phyloP scores from a whole-genome alignment of 495 filamentous ascomycete species.

The Aspergillus steynii region DNA sequence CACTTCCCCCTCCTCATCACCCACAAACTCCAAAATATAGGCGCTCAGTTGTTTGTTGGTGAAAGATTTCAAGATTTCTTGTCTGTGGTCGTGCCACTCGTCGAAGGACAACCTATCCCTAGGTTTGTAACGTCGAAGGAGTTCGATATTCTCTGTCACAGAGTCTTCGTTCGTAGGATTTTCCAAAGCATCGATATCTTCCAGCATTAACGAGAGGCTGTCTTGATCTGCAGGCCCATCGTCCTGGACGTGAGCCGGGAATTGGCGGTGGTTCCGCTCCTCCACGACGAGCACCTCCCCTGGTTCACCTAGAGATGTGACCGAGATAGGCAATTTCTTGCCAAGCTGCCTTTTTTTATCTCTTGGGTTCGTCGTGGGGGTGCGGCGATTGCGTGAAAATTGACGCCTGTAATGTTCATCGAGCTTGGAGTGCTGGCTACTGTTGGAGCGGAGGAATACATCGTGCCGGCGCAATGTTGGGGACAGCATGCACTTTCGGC shows the following conservation, averaged over 20 bases:
- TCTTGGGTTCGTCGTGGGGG: not conserved
- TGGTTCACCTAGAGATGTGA: constrained; percentile 42
- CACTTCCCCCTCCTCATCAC: not conserved
- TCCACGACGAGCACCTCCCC: constrained; percentile 44
- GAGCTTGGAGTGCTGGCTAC: constrained; percentile 14
- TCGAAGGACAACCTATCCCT: constrained; percentile 22
- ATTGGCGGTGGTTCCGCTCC: constrained; percentile 17
- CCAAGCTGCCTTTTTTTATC: constrained; percentile 1
- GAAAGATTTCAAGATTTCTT: constrained; percentile 33
- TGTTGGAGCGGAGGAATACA: constrained; percentile 23
- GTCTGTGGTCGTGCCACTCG: constrained; percentile 33
- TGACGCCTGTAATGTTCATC: not conserved
- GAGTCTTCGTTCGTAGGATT: constrained; percentile 4
- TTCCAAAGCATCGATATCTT: constrained; percentile 29
- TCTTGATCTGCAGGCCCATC: constrained; percentile 7
- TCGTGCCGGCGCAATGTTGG: constrained; percentile 14
- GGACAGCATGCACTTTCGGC: constrained; percentile 6
- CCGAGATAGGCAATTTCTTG: constrained; percentile 25
- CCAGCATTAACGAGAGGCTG: constrained; percentile 29
- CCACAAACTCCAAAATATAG: constrained; percentile 22
- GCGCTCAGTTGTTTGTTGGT: constrained; percentile 35
- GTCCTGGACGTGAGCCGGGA: constrained; percentile 1
- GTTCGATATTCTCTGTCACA: constrained; percentile 28
- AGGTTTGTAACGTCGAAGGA: constrained; percentile 20
- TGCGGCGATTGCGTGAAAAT: not conserved